Conservation (phyloP, 371 early-diverging fungal species). For the Syncephalastrum sp. region DNA sequence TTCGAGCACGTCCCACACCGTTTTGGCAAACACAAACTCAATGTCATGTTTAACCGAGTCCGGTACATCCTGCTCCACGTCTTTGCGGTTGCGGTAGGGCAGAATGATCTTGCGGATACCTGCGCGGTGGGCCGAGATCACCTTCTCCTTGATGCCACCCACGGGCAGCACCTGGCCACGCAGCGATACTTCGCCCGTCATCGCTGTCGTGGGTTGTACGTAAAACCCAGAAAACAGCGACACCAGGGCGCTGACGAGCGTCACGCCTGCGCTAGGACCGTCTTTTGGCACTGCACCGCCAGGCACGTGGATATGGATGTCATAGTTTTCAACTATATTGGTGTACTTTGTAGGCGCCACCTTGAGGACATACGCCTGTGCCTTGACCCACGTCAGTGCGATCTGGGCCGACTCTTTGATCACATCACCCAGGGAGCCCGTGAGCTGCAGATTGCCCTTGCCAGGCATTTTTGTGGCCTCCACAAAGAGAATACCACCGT, state of each 20-base stretch:
- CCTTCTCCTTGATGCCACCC: conserved; percentile 87
- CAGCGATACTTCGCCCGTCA: conserved; percentile 87
- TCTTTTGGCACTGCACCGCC: conserved; percentile 83
- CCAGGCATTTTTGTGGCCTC: conserved; percentile 80
- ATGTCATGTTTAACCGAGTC: conserved; percentile 59
- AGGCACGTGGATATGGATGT: conserved; percentile 87
- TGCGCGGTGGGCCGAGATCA: conserved; percentile 79
- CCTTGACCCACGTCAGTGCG: conserved; percentile 77
- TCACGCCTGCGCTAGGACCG: conserved; percentile 71
- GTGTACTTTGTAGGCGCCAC: conserved; percentile 31
- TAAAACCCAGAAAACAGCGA: conserved; percentile 65
- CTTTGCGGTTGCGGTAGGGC: conserved; percentile 52
- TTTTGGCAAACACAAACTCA: conserved; percentile 65
- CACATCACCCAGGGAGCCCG: conserved; percentile 84
- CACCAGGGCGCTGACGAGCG: conserved; percentile 75
- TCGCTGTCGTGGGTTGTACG: conserved; percentile 60
- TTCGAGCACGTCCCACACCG: conserved; percentile 62
- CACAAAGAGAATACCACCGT: conserved; percentile 78
- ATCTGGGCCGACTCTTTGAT: conserved; percentile 86
- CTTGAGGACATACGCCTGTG: conserved; percentile 62
- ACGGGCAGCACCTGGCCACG: conserved; percentile 82
- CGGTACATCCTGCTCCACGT: conserved; percentile 64
- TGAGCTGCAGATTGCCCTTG: conserved; percentile 65
- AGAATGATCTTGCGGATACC: conserved; percentile 63
- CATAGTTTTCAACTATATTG: conserved; percentile 44